These are phyloP conservation scores for Annulohypoxylon nitens DNA, from an alignment of 495 filamentous ascomycete genomes.

Conservation along the genomic window DNA sequence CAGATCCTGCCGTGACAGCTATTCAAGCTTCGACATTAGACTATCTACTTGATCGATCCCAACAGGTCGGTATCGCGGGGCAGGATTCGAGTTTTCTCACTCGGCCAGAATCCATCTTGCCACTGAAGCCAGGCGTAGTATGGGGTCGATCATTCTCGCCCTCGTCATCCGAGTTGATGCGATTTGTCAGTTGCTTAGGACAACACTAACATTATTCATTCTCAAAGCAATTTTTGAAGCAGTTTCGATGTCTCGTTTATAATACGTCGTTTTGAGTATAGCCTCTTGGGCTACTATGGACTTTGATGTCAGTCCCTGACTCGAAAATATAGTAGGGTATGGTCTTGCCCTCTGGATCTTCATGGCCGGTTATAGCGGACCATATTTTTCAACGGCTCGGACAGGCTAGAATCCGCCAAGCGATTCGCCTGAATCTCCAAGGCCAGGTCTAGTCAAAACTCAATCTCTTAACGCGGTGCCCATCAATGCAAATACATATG, in stretches of 20 bases:
- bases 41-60: background rate
- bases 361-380: conserved; percentile 10
- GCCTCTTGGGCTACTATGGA: conserved; percentile 17
- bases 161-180: conserved; percentile 8
- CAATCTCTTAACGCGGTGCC: conserved; percentile 2
- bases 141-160: conserved; percentile 11
- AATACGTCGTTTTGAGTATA: conserved; percentile 5
- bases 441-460: conserved; percentile 16
- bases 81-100: background rate
- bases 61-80: background rate
- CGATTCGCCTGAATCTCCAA: conserved; percentile 12
- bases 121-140: conserved; percentile 13
- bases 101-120: background rate
- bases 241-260: conserved; percentile 13
- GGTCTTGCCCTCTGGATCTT: conserved; percentile 17
- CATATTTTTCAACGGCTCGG: background rate
- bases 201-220: conserved; percentile 43
- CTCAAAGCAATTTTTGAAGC: conserved; percentile 18
- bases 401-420: conserved; percentile 17
- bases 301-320: conserved; percentile 22
- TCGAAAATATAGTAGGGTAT: conserved; percentile 3
- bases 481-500: conserved; percentile 9
- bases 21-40: conserved; percentile 3
- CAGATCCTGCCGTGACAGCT: conserved; percentile 22
- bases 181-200: conserved; percentile 17